Conservation (phyloP, 202 grass and related monocot genomes). For the Tripidium arundinaceum region DNA sequence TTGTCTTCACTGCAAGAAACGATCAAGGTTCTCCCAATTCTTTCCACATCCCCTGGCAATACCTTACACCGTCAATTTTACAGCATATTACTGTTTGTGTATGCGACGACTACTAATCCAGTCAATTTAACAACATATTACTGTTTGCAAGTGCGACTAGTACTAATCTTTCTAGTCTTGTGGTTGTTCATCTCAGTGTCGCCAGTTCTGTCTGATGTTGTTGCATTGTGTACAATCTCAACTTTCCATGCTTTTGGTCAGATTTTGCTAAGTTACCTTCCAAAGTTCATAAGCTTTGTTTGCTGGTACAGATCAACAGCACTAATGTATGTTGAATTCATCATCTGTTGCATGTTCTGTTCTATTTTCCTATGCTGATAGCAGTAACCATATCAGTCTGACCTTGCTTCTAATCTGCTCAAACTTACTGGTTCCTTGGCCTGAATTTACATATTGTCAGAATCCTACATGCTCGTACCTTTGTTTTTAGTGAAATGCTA, state of each 20-base stretch:
- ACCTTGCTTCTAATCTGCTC: no score
- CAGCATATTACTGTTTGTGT: not conserved
- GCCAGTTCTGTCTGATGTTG: not conserved
- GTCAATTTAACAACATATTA: not conserved
- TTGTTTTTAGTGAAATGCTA: no score
- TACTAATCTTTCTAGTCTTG: not conserved
- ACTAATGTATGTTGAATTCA: not conserved
- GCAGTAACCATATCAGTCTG: no score
- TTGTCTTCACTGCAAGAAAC: slow-evolving; percentile 52
- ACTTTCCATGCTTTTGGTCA: not conserved
- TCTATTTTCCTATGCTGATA: no score
- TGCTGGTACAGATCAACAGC: not conserved
- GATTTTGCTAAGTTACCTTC: not conserved
- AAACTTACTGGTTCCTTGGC: no score
- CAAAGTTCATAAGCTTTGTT: not conserved
- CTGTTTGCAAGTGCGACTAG: not conserved
- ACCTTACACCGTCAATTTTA: not conserved
- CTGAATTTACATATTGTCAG: no score
- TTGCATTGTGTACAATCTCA: not conserved
- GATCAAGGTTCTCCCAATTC: slow-evolving; percentile 33
- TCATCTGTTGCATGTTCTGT: not conserved
- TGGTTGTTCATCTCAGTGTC: not conserved
- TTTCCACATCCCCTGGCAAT: not conserved
- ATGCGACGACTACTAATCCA: not conserved
- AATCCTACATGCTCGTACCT: no score